Evolutionary conservation across 805 yeast genomes (phyloP).

Genomic region (Candida lessepsii): DNA sequence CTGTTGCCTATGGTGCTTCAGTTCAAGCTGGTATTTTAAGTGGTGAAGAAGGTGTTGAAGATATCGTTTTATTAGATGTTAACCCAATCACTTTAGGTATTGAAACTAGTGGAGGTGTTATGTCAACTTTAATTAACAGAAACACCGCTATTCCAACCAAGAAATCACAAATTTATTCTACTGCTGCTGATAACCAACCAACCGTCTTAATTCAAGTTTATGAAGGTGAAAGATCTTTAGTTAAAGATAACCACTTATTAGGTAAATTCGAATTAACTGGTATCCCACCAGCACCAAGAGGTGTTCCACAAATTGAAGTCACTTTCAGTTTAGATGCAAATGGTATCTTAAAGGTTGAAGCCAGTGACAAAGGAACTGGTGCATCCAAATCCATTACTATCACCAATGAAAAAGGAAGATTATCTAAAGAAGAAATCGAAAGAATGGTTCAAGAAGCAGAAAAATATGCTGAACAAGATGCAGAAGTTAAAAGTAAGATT

Average conservation of each 20-base stretch:
- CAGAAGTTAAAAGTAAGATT: conserved; percentile 43
- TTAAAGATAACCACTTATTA: conserved; percentile 93
- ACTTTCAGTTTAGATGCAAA: conserved; percentile 99
- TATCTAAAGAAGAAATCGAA: conserved; percentile 93
- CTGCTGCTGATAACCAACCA: conserved; percentile 98
- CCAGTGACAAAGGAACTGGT: conserved; percentile 98
- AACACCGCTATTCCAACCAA: conserved; percentile 99
- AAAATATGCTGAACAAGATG: conserved; percentile 60
- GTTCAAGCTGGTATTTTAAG: conserved; percentile 99
- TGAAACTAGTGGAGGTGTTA: conserved; percentile 99
- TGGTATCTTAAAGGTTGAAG: conserved; percentile 99
- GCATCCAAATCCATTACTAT: conserved; percentile 97
- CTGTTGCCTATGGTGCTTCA: conserved; percentile 73
- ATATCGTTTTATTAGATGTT: conserved; percentile 92
- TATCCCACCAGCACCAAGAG: conserved; percentile 98
- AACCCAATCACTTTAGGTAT: conserved; percentile 99
- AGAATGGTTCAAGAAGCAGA: conserved; percentile 99
- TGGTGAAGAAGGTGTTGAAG: conserved; percentile 95
- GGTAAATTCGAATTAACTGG: conserved; percentile 99
- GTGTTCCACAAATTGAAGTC: conserved; percentile 99
- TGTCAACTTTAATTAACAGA: conserved; percentile 98
- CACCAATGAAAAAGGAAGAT: conserved; percentile 98
- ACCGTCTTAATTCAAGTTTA: conserved; percentile 98
- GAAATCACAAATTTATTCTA: conserved; percentile 98
- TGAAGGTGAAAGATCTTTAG: conserved; percentile 99